phyloP scores from a whole-genome alignment of 2,329 filamentous ascomycete species.

The Arthrobotrys sphaeroides region DNA sequence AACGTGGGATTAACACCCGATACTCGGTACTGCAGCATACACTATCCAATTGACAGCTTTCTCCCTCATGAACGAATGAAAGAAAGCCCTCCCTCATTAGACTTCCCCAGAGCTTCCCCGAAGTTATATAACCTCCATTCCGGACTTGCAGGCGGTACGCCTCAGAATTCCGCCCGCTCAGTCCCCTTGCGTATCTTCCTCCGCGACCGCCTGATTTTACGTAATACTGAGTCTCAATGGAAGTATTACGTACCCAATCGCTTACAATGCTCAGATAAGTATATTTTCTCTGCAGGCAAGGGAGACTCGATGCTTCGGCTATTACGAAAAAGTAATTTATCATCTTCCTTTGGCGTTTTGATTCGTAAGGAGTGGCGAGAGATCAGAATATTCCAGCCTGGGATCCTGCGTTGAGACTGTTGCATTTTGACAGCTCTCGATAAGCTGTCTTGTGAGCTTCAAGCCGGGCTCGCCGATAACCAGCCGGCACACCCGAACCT shows the following conservation, averaged over 20 bases:
- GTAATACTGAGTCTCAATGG: neutral
- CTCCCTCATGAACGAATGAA: too few species aligned
- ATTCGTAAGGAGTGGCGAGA: too few species aligned
- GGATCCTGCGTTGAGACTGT: conserved; percentile 15
- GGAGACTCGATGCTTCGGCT: neutral
- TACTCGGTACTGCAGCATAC: too few species aligned
- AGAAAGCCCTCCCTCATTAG: too few species aligned
- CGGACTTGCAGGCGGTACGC: too few species aligned
- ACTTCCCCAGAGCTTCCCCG: too few species aligned
- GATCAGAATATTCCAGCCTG: neutral
- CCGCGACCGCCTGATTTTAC: neutral
- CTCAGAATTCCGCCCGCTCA: too few species aligned
- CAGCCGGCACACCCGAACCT: conserved; percentile 4
- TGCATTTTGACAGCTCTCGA: conserved; percentile 18
- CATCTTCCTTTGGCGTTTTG: too few species aligned
- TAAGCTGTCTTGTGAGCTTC: conserved; percentile 12
- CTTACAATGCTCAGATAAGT: neutral
- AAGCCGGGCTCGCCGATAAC: neutral
- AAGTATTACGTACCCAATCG: neutral
- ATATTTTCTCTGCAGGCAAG: neutral
- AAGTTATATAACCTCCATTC: too few species aligned
- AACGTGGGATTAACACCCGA: too few species aligned
- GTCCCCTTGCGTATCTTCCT: neutral
- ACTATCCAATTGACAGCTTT: too few species aligned
- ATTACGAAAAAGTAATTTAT: neutral